Base-by-base conservation (phyloP, 345 rosid genomes). In the Xanthoceras sorbifolium region DNA sequence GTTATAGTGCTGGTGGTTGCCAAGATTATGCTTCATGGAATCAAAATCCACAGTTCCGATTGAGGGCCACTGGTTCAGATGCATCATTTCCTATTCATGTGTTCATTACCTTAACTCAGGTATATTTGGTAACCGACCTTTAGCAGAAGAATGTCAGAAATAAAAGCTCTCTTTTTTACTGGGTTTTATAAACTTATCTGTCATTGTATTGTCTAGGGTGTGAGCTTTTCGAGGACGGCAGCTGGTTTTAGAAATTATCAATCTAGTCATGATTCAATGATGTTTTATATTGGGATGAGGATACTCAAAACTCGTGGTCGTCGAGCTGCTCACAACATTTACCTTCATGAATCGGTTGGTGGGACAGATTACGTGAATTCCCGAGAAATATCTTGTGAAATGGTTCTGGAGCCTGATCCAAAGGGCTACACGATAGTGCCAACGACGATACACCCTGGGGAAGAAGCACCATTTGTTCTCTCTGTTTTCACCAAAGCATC, bases 351-450 rank as follows among this genome's bases (percentile, higher is more conserved):
- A 84, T 94, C 99, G 62, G 98, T 97, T 50, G 99, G 99, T 23
- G 99, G 99, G 78, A 94, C 99, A 57, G 99, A 97, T 85, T 97
- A 97, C 74, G 99, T 97, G n/a, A 97, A 97, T 77, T 94, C 99
- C 67, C 92, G 99, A 72, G 99, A 97, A 87, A 94, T 97, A 78
- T 97, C 99, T 42, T 97, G 99, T 57, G 99, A 97, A 87, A 94
- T 97, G 98, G 98, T 97, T 85, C 84, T 97, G 83, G 99, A 97
- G 78, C 97, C 99, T 81, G 99, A 97, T 85, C 99, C 98, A 15
- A 97, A 91, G 85, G 99, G 99, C 79, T 97, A 97, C 90, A 97
- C 99, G 23, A 94, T 97, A 46, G 98, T 97, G 75, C 99, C 99
- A 23, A 97, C 98, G 38, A 97, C 99, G 44, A 92, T 97, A 85